Evolutionary conservation across 306 rosid genomes (phyloP), one percentile per base, ranked within the genome.

Genomic region (Fragaria iinumae): DNA sequence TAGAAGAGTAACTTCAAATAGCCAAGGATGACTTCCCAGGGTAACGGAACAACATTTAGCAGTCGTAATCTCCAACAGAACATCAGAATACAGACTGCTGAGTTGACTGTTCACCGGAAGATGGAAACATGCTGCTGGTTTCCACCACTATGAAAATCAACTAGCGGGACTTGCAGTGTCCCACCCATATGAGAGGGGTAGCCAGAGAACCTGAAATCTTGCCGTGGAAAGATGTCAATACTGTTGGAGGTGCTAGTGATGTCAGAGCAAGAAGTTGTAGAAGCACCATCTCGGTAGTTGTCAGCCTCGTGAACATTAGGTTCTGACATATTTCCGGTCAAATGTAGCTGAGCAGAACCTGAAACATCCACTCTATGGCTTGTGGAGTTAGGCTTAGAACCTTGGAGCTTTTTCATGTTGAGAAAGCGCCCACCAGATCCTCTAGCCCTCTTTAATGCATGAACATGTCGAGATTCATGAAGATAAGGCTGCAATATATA

Each of bases 11-110:
- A 57, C 65, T 57, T 59, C 43, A 75, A 66, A 55, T 79, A 91
- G 94, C 91, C 92, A 84, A 89, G 91, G 97, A 91, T 91, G 94
- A 89, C 92, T 89, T 89, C 84, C 90, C 93, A 65, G 34, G 86
- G 48, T 38, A 76, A 68, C 11, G 83, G 69, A 65, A 38, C 27
- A 80, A 70, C 69, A 25, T 72, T 72, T 69, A 68, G 77, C 81
- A 83, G 38, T 39, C 27, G 59, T 75, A 60, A 47, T 70, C 80
- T 71, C 79, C 80, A 57, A 45, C 72, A 25, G 76, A 80, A 63
- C 16, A 74, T 66, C 36, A 2, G 79, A 78, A 80, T 76, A 65
- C 53, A 32, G 78, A 64, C 82, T 71, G 83, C 81, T 48, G 60
- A 45, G 81, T 65, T 57, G 34, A 79, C 10, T 32, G 77, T 73